Percentiles rank a stretch among this genome's conserved stretches.
Evolutionary conservation across 1,284 basidiomycete genomes (phyloP).

Genomic region (Cutaneotrichosporon sp.): DNA sequence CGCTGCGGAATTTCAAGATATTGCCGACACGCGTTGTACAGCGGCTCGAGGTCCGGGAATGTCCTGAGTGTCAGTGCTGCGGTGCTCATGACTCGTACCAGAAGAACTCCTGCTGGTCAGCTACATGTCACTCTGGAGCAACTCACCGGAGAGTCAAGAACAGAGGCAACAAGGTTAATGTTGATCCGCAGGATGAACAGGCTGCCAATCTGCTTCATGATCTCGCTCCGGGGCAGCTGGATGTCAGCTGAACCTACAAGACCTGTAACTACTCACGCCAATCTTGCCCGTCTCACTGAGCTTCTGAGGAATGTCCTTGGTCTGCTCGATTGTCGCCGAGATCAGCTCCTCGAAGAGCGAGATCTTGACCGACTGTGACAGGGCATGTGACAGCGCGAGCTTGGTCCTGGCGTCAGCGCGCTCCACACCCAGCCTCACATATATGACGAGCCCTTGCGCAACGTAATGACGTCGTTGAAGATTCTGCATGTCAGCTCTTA

Average conservation of each 20-base stretch:
- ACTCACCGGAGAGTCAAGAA: conserved; percentile 75
- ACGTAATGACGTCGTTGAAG: conserved; percentile 96
- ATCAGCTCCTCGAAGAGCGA: conserved; percentile 93
- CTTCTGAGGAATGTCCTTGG: conserved; percentile 90
- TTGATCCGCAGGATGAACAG: conserved; percentile 91
- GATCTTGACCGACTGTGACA: conserved; percentile 96
- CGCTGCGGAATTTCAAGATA: conserved; percentile 94
- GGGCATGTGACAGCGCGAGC: conserved; percentile 86
- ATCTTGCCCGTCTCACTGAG: conserved; percentile 95
- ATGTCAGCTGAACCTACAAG: conserved; percentile 5
- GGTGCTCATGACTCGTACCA: conserved; percentile 57
- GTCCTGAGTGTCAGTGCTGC: conserved; percentile 30
- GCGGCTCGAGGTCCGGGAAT: conserved; percentile 88
- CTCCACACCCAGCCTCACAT: conserved; percentile 64
- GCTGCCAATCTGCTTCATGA: conserved; percentile 96
- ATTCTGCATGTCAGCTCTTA: conserved; percentile 61
- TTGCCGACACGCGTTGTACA: conserved; percentile 88
- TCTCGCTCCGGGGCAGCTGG: conserved; percentile 64
- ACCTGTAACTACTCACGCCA: conserved; percentile 59
- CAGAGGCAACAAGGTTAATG: conserved; percentile 92
- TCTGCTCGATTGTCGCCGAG: conserved; percentile 90
- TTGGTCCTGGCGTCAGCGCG: conserved; percentile 70
- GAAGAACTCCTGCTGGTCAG: conserved; percentile 72
- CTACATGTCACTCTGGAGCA: background rate
- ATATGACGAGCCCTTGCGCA: conserved; percentile 89